Conservation (phyloP, 176 grass and related monocot genomes). For the Rhynchospora pubera region DNA sequence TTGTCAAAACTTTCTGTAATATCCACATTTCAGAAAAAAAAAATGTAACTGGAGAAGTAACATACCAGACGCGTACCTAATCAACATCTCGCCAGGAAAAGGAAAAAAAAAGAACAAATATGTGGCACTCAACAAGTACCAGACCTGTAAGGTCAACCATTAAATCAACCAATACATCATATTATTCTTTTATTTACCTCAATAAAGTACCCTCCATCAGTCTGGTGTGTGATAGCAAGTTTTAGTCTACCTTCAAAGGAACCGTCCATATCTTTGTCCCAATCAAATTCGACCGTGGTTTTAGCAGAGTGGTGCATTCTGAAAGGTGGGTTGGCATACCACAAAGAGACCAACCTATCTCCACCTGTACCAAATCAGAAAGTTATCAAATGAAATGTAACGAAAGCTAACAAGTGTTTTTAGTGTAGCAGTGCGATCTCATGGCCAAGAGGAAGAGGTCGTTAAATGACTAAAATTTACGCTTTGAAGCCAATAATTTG, state of each 20-base stretch:
- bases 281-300: slow-evolving; percentile 58
- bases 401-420: not conserved
- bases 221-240: slow-evolving; percentile 53
- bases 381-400: not conserved
- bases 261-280: slow-evolving; percentile 56
- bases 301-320: slow-evolving; percentile 76
- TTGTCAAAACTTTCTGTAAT: not conserved
- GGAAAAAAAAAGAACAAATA: not conserved
- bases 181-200: slow-evolving; percentile 42
- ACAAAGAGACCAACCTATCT: slow-evolving; percentile 44
- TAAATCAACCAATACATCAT: slow-evolving; percentile 8
- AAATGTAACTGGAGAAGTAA: slow-evolving; percentile 24
- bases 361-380: slow-evolving; percentile 24
- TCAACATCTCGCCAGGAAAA: not conserved
- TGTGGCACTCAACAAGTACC: not conserved
- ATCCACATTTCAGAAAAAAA: not conserved
- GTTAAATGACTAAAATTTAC: not conserved
- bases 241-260: slow-evolving; percentile 46
- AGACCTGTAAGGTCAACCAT: not conserved
- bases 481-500: not conserved
- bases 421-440: not conserved
- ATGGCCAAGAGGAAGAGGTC: not conserved
- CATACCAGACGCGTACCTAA: not conserved
- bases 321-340: slow-evolving; percentile 67
- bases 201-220: slow-evolving; percentile 71